Base-by-base conservation (phyloP, 169 alveolate species). In the Amoebophrya sp. region DNA sequence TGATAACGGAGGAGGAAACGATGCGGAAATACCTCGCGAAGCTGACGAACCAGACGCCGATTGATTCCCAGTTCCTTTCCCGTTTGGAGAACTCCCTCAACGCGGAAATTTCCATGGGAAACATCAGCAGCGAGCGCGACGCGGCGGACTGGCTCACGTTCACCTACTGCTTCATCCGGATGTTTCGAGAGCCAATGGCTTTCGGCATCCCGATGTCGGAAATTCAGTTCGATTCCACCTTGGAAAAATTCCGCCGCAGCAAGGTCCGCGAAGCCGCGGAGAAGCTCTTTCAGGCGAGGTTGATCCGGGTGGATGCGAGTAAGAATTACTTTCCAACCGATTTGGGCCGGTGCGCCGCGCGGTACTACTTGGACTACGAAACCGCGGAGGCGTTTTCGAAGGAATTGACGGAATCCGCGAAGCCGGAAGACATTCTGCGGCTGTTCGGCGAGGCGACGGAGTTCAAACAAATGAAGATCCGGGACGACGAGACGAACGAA, bases 131-230 rank as follows among this genome's bases (percentile, higher is more conserved):
- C 89, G 92, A 97, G 39, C 94, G 96, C 77, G 99, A 99, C 89
- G 99, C 99, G 3, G 96, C 97, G 0, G 96, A 98, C 55, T 99
- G 99, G 99, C 95, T 99, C 40, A 95, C 97, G 33, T 96, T 97
- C 54, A 98, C 99, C 29, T 99, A 98, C 95, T 97, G 97, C 93
- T 97, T 97, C 94, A 98, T 98, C 3, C 95, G 99, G 92, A 95
- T 98, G 97, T 92, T 89, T 90, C 91, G 91, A 41, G 83, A 90
- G 0, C 92, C 92, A 14, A 92, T 89, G 83, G 40, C 77, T 90
- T 90, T 77, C 55, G 94, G 94, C 91, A 92, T 92, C 91, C 77
- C 92, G 14, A 83, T 77, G 91, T n/a, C 83, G 32, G 54, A 41
- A 12, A 12, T 66, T 7, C 35, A 7, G 83, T 66, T 12, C 83